Percentiles rank a stretch among this genome's conserved stretches.
Evolutionary conservation across 345 rosid species (phyloP).

Genomic region (Eucalyptus leucophloia): DNA sequence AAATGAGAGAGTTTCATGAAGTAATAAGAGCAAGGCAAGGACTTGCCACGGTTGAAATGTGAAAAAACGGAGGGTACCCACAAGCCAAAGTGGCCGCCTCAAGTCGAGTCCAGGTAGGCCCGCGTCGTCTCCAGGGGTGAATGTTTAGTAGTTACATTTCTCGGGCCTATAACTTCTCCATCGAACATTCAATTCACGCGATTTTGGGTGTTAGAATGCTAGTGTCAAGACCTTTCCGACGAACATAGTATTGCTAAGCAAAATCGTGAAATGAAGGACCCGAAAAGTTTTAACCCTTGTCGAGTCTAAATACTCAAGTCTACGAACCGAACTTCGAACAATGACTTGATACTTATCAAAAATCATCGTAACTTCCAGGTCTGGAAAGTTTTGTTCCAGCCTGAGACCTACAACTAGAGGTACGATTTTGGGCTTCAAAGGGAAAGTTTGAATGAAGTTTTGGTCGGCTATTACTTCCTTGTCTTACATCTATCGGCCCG

Average conservation of each 20-base stretch:
- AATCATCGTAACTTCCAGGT: too few relatives aligned
- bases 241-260: background rate
- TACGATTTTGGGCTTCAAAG: too few relatives aligned
- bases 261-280: background rate
- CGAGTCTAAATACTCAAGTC: background rate
- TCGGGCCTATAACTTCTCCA: background rate
- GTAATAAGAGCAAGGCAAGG: background rate
- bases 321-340: background rate
- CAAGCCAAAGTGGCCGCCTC: background rate
- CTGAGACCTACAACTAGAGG: too few relatives aligned
- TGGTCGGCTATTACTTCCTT: too few relatives aligned
- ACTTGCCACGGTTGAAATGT: background rate
- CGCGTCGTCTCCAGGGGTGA: background rate
- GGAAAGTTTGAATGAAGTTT: too few relatives aligned
- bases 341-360: background rate
- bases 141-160: background rate
- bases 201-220: background rate
- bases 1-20: background rate
- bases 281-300: background rate
- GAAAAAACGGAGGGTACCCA: background rate
- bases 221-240: background rate
- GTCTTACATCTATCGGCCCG: too few relatives aligned
- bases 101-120: background rate
- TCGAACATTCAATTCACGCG: background rate
- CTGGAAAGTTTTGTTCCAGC: too few relatives aligned